These are phyloP conservation scores for Hypoxylon sp. DNA, from an alignment of 2,329 filamentous ascomycete genomes.

Conservation along the genomic window DNA sequence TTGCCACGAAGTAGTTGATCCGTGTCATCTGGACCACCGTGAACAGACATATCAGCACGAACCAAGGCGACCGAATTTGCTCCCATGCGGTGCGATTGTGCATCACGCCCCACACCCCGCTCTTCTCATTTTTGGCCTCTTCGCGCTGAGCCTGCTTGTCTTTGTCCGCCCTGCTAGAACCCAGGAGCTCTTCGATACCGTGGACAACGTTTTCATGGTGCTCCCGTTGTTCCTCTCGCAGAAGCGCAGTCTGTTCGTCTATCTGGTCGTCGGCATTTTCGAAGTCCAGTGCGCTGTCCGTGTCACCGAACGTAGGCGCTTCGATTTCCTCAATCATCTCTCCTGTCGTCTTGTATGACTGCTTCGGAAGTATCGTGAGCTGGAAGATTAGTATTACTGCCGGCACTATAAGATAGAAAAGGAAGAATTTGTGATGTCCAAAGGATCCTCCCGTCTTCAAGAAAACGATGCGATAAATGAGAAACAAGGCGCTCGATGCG, in stretches of 20 bases:
- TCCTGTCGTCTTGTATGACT: constrained; percentile 85
- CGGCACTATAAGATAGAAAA: constrained; percentile 76
- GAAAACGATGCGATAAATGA: constrained; percentile 77
- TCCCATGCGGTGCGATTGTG: constrained; percentile 74
- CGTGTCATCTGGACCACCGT: constrained; percentile 79
- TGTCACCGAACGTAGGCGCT: constrained; percentile 50
- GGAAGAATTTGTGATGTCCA: constrained; percentile 74
- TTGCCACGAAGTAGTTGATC: constrained; percentile 94
- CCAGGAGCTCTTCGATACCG: constrained; percentile 78
- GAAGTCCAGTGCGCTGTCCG: constrained; percentile 41
- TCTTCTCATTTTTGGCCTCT: constrained; percentile 73
- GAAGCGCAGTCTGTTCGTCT: constrained; percentile 64
- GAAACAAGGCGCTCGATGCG: constrained; percentile 79
- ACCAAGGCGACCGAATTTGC: constrained; percentile 85
- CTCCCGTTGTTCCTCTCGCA: constrained; percentile 64
- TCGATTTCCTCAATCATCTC: constrained; percentile 81
- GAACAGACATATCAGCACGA: constrained; percentile 82
- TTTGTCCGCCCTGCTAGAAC: constrained; percentile 66
- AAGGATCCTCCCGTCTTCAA: constrained; percentile 64
- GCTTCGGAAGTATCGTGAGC: constrained; percentile 74
- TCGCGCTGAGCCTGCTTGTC: constrained; percentile 72
- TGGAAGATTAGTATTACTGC: constrained; percentile 71
- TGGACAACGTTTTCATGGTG: constrained; percentile 70
- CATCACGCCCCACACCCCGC: constrained; percentile 87
- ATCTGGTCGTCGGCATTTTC: constrained; percentile 62